Percentiles rank a stretch among this genome's conserved stretches.
phyloP scores from a whole-genome alignment of 2,329 filamentous ascomycete genomes.

The Neurospora sp. region DNA sequence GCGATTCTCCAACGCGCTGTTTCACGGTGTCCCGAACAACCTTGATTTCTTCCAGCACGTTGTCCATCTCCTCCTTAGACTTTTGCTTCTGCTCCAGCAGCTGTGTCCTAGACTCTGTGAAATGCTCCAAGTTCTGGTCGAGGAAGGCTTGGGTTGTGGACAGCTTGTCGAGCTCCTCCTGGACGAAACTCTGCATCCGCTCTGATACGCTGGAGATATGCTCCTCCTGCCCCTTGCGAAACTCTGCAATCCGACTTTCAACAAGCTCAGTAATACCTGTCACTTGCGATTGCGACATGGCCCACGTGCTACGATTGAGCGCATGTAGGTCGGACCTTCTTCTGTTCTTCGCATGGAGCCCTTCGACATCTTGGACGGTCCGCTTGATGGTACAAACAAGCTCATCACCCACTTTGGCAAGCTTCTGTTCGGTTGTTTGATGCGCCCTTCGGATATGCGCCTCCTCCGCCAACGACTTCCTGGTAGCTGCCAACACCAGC shows the following conservation, averaged over 20 bases:
- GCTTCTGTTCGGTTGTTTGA: constrained; percentile 69
- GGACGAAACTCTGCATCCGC: constrained; percentile 69
- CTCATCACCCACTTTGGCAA: constrained; percentile 62
- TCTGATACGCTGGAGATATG: constrained; percentile 58
- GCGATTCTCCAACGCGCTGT: constrained; percentile 70
- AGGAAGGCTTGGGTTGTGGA: constrained; percentile 61
- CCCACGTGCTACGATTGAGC: constrained; percentile 72
- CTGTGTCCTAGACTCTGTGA: constrained; percentile 58
- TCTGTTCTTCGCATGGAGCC: constrained; percentile 76
- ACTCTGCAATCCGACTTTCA: constrained; percentile 62
- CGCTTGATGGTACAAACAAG: constrained; percentile 69
- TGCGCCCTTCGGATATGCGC: constrained; percentile 72
- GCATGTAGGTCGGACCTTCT: constrained; percentile 77
- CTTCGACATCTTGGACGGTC: constrained; percentile 72
- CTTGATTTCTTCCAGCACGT: constrained; percentile 86
- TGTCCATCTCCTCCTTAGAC: constrained; percentile 79
- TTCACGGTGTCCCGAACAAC: constrained; percentile 84
- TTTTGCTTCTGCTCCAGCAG: constrained; percentile 57
- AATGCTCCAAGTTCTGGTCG: constrained; percentile 56
- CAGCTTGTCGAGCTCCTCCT: constrained; percentile 63
- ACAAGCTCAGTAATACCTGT: constrained; percentile 66
- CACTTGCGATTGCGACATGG: constrained; percentile 65
- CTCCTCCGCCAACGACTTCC: constrained; percentile 69
- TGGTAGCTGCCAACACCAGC: constrained; percentile 67
- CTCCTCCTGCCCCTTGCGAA: constrained; percentile 62